Conservation (phyloP, 805 yeast genomes). For the Nakazawaea pomicola region DNA sequence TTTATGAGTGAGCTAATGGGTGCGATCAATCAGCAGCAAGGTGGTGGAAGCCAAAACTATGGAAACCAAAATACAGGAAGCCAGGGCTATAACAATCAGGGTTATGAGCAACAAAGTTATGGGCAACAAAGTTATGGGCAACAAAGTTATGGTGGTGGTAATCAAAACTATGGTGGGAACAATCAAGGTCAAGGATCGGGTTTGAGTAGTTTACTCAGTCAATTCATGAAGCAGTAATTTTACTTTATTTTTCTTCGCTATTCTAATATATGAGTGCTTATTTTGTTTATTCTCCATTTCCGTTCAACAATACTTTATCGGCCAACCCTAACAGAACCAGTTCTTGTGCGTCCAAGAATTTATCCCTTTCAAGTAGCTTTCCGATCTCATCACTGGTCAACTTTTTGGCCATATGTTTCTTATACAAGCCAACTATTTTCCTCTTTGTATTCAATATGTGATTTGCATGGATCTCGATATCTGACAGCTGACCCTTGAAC, state of each 20-base stretch:
- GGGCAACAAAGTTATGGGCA: neutral
- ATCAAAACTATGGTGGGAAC: neutral
- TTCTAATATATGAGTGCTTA: no score
- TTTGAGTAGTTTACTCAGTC: constrained; percentile 1
- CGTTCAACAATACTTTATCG: constrained; percentile 22
- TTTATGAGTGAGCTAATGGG: constrained; percentile 7
- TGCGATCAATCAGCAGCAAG: neutral
- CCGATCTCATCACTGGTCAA: constrained; percentile 16
- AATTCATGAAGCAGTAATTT: constrained; percentile 4
- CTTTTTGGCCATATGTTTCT: constrained; percentile 20
- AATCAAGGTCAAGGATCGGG: neutral
- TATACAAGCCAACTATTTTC: constrained; percentile 22
- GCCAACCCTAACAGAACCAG: constrained; percentile 27
- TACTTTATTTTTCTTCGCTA: neutral
- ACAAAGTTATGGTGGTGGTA: neutral
- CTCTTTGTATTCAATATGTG: constrained; percentile 26
- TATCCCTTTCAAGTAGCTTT: constrained; percentile 20
- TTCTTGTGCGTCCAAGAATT: constrained; percentile 23
- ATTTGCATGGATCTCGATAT: constrained; percentile 29
- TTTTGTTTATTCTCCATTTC: constrained; percentile 10
- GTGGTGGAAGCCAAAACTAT: neutral
- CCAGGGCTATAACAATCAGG: neutral
- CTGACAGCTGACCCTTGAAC: constrained; percentile 25
- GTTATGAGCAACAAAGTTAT: neutral
- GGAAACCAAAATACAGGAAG: neutral